Conservation (phyloP, 495 filamentous ascomycete genomes). For the Poronia punctata region DNA sequence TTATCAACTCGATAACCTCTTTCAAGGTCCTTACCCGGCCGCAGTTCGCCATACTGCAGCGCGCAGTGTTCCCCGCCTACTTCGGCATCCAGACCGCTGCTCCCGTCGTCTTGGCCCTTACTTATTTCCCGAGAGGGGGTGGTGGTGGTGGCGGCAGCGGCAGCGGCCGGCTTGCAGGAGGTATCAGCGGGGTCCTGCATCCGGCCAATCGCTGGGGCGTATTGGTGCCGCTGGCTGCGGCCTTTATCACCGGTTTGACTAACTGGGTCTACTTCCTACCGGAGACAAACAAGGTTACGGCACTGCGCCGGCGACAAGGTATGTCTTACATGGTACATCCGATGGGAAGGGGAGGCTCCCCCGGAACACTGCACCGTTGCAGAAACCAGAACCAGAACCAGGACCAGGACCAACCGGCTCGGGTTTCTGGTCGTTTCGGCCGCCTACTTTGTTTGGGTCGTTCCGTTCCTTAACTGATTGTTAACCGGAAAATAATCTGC, state of each 20-base stretch:
- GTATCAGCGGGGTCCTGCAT: conserved; percentile 50
- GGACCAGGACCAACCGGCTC: too few relatives aligned
- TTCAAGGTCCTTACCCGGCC: conserved; percentile 69
- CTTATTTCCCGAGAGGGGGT: conserved; percentile 48
- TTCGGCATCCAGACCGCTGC: conserved; percentile 73
- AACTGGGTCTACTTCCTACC: conserved; percentile 68
- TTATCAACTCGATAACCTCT: conserved; percentile 67
- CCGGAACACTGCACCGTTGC: too few relatives aligned
- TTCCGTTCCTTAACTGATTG: too few relatives aligned
- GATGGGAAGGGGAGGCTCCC: too few relatives aligned
- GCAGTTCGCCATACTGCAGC: conserved; percentile 73
- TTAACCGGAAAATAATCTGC: too few relatives aligned
- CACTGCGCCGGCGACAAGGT: conserved; percentile 70
- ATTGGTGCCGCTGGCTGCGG: conserved; percentile 57
- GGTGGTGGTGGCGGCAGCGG: conserved; percentile 23
- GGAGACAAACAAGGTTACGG: conserved; percentile 63
- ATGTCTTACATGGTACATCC: too few relatives aligned
- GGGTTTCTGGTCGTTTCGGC: too few relatives aligned
- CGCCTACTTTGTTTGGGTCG: too few relatives aligned
- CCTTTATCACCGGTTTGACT: conserved; percentile 54
- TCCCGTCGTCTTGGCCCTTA: conserved; percentile 68
- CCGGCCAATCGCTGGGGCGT: conserved; percentile 50
- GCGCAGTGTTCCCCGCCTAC: conserved; percentile 75
- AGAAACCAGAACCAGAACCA: too few relatives aligned
- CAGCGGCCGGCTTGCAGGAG: conserved; percentile 27